A percentile compares a stretch with the other conserved stretches of the same genome.
phyloP scores from a whole-genome alignment of 768 basidiomycete species.

The Tylopilus felleus region DNA sequence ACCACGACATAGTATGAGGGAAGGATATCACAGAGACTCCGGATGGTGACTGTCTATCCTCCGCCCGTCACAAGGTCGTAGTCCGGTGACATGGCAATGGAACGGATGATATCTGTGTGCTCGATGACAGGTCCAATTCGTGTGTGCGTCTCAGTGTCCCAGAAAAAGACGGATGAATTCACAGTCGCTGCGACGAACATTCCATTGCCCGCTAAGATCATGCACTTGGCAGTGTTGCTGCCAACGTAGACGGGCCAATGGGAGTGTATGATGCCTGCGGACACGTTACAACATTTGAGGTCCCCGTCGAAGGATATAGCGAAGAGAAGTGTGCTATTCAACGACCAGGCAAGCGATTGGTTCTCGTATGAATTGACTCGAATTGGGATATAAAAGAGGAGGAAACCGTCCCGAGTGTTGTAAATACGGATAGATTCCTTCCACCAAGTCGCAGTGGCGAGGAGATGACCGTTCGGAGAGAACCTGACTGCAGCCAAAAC shows the following conservation, averaged over 20 bases:
- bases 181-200: slow-evolving; percentile 8
- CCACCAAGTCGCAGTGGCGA: slow-evolving; percentile 17
- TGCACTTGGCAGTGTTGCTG: background rate
- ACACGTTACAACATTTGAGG: slow-evolving; percentile 5
- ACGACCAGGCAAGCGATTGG: slow-evolving; percentile 11
- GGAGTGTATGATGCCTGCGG: background rate
- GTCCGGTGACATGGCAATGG: slow-evolving; percentile 9
- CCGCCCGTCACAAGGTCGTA: slow-evolving; percentile 4
- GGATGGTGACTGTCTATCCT: slow-evolving; percentile 1
- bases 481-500: slow-evolving; percentile 9
- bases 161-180: slow-evolving; percentile 3
- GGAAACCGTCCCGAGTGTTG: background rate
- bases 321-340: background rate
- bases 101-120: background rate
- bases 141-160: slow-evolving; percentile 5
- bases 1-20: slow-evolving; percentile 3
- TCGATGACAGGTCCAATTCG: slow-evolving; percentile 7
- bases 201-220: slow-evolving; percentile 7
- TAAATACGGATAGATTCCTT: slow-evolving; percentile 12
- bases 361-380: slow-evolving; percentile 10
- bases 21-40: slow-evolving; percentile 4
- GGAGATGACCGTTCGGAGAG: slow-evolving; percentile 7
- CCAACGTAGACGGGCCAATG: background rate
- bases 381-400: slow-evolving; percentile 8
- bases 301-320: slow-evolving; percentile 9